Base-by-base conservation (phyloP, 1,284 basidiomycete genomes). In the Ustilago cynodontis region DNA sequence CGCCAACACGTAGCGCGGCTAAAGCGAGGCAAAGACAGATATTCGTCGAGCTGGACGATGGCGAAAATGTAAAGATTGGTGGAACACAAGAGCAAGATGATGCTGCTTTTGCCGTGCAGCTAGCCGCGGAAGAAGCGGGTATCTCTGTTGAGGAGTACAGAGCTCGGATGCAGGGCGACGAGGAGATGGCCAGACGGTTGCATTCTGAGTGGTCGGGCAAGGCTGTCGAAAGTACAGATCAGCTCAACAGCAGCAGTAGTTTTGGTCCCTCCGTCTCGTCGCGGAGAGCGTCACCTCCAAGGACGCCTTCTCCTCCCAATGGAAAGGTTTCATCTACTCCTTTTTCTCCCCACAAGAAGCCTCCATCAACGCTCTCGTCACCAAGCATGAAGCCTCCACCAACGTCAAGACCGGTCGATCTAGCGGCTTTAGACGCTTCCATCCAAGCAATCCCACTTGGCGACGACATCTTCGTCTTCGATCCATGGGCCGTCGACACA, bases 391-490 rank as follows among this genome's bases (percentile, higher is more conserved):
- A 56, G 41, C 39, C 53, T 2, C 2, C 35, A 7, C 13, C 41
- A 1, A 59, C 20, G 26, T 43, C 64, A 11, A 71, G 52, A 26
- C 49, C 64, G 0, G 64, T 78, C 22, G 74, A 83, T 37, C 52
- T 80, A 8, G 71, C 51, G 1, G 76, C 71, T 1, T 35, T 83
- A 13, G 81, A 84, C 35, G 71, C 66, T 24, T 56, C 74, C 8
- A 79, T 84, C 37, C 65, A 72, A 20, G 67, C 72, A 6, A 79
- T 84, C 3, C 59, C 65, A 5, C 79, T 87, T 33, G 77, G 79
- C 37, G 78, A 82, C 14, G 83, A 86, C 51, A 79, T 86, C 43
- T 85, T 86, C 65, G 67, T 57, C 9, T 87, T 87, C 65, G 72
- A 81, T 16, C 84, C 85, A 1, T 69, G 54, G 41, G 24, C 66